Conservation (phyloP, 208 protist genomes). For the Endotrypanum monterogeii region DNA sequence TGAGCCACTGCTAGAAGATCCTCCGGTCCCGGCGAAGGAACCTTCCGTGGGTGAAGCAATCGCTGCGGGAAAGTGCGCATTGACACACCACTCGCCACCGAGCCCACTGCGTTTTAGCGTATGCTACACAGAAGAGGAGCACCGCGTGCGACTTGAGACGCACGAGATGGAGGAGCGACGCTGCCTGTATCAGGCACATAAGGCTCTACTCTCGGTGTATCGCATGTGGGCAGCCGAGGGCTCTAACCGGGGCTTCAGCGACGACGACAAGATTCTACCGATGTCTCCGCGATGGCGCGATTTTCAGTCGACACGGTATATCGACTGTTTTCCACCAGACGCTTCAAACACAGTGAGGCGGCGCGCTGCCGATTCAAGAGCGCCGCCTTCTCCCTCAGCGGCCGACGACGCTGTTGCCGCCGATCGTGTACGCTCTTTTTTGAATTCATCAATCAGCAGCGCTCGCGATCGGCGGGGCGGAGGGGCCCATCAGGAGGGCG, state of each 20-base stretch:
- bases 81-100: neutral
- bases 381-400: neutral
- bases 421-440: constrained; percentile 14
- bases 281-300: neutral
- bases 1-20: constrained; percentile 3
- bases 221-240: constrained; percentile 29
- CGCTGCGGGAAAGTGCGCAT: neutral
- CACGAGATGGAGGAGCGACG: constrained; percentile 38
- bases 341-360: neutral
- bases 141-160: constrained; percentile 30
- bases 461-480: constrained; percentile 19
- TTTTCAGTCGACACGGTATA: neutral
- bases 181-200: constrained; percentile 32
- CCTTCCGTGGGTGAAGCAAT: constrained; percentile 3
- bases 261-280: constrained; percentile 3
- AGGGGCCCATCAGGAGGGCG: neutral
- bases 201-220: constrained; percentile 29
- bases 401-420: neutral
- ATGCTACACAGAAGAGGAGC: constrained; percentile 35
- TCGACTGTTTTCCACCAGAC: neutral
- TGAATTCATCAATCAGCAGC: constrained; percentile 16
- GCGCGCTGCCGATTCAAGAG: neutral
- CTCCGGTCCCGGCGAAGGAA: constrained; percentile 18
- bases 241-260: constrained; percentile 4
- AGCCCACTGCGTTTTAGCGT: constrained; percentile 16